Base-by-base conservation (phyloP, 2,329 filamentous ascomycete species). In the Xylaria sp. region DNA sequence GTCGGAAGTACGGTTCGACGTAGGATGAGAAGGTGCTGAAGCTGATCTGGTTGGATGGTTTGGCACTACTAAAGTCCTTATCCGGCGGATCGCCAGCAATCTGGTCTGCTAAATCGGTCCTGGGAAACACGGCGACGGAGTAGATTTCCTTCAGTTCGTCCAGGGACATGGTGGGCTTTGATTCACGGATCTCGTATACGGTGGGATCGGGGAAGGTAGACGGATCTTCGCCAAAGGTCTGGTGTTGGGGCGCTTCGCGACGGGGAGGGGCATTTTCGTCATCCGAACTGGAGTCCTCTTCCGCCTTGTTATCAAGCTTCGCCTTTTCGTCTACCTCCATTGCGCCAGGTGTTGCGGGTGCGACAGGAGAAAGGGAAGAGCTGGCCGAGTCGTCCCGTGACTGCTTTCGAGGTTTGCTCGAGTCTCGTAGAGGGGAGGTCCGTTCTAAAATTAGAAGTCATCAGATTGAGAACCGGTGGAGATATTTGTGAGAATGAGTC, bases 31-130 rank as follows among this genome's bases (percentile, higher is more conserved):
- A 99, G 1, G 93, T 96, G 52, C 86, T 89, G 61, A 94, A 94
- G 70, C 90, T 92, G 71, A 97, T 94, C 76, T 99, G 94, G 66
- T 93, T 96, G 18, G 88, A 87, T 4, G 93, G 92, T 70, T 97
- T 99, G 29, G 91, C 89, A 69, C 86, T 96, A 69, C 91, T 97
- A 67, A 97, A 97, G 75, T 99, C 94, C 70, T 91, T 92, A 72
- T 97, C 92, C 1, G 94, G 93, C 1, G 92, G 90, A 38, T 89
- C 87, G 44, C 94, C 94, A 9, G 93, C 89, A 60, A 96, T 95
- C 62, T 94, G 79, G 67, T 97, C 88, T 53, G 86, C 81, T 7
- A 99, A 80, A 66, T 97, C 90, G 60, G 84, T 88, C 48, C 81
- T 82, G 0, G 94, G 94, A 69, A 94, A 99, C 13, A 84, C 80